Conservation (phyloP, 257 asterid species). For the Fraxinus excelsior region DNA sequence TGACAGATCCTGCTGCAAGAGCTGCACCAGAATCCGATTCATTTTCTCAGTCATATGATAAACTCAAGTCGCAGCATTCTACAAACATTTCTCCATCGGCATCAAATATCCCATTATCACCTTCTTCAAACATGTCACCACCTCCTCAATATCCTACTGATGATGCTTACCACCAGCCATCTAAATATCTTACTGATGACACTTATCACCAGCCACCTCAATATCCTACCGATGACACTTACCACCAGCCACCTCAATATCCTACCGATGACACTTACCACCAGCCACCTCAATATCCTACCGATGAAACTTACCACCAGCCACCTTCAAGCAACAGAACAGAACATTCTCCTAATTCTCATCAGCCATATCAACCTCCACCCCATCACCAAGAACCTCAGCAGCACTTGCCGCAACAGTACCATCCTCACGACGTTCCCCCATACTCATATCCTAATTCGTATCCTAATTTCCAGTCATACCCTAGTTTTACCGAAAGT, state of each 20-base stretch:
- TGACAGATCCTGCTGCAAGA: not conserved
- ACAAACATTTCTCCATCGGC: slow-evolving; percentile 41
- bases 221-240: slow-evolving; percentile 26
- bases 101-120: slow-evolving; percentile 36
- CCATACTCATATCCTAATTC: slow-evolving; percentile 58
- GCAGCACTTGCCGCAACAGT: slow-evolving; percentile 50
- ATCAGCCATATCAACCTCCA: slow-evolving; percentile 51
- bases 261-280: slow-evolving; percentile 14
- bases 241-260: slow-evolving; percentile 35
- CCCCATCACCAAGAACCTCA: slow-evolving; percentile 49
- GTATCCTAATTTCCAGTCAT: slow-evolving; percentile 75
- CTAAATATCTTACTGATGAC: slow-evolving; percentile 30
- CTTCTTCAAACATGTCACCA: slow-evolving; percentile 37
- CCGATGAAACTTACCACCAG: slow-evolving; percentile 30
- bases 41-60: slow-evolving; percentile 25
- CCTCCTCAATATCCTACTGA: slow-evolving; percentile 34
- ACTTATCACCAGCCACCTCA: slow-evolving; percentile 35
- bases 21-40: slow-evolving; percentile 20
- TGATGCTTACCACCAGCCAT: slow-evolving; percentile 38
- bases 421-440: slow-evolving; percentile 53
- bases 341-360: slow-evolving; percentile 43
- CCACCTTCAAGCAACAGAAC: slow-evolving; percentile 48
- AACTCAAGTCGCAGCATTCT: slow-evolving; percentile 13
- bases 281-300: slow-evolving; percentile 21
- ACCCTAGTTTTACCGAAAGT: slow-evolving; percentile 75